Percentiles rank a stretch among this genome's conserved stretches.
These are phyloP conservation scores for Dorcoceras hygrometricum DNA, from an alignment of 257 asterid genomes.

Conservation along the genomic window DNA sequence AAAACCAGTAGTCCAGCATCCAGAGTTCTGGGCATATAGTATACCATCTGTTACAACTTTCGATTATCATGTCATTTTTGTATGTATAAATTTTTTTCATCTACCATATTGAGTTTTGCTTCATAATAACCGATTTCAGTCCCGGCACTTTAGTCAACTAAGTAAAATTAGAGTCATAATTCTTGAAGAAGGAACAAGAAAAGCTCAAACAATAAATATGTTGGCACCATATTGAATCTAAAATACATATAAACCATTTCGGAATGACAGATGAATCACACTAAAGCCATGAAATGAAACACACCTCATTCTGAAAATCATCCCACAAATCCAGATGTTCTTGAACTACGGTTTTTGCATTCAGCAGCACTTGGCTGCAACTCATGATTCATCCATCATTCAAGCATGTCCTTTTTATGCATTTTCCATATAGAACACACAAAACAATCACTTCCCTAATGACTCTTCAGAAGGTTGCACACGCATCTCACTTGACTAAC, in stretches of 20 bases:
- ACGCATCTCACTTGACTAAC: conserved; percentile 31
- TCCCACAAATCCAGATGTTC: not conserved
- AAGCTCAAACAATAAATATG: not conserved
- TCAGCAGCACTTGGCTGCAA: not conserved
- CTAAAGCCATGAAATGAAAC: conserved; percentile 9
- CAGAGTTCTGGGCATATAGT: no score
- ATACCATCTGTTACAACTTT: no score
- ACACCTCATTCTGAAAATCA: not conserved
- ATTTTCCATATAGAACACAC: not conserved
- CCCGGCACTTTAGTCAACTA: not conserved
- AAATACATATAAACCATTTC: conserved; percentile 12
- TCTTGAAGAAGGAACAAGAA: not conserved
- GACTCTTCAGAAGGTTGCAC: not conserved
- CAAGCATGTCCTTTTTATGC: conserved; percentile 19
- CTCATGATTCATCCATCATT: conserved; percentile 43
- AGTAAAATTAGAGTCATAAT: not conserved
- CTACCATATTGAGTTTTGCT: not conserved
- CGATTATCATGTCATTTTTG: no score
- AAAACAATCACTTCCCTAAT: conserved; percentile 1
- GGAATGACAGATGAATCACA: conserved; percentile 46
- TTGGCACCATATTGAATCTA: conserved; percentile 7
- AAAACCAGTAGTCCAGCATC: no score
- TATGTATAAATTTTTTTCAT: no score
- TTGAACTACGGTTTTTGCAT: not conserved
- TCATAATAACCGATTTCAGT: not conserved